Percentiles rank a stretch among this genome's conserved stretches.
phyloP scores from a whole-genome alignment of 768 basidiomycete genomes.

The Butyriboletus loyo region DNA sequence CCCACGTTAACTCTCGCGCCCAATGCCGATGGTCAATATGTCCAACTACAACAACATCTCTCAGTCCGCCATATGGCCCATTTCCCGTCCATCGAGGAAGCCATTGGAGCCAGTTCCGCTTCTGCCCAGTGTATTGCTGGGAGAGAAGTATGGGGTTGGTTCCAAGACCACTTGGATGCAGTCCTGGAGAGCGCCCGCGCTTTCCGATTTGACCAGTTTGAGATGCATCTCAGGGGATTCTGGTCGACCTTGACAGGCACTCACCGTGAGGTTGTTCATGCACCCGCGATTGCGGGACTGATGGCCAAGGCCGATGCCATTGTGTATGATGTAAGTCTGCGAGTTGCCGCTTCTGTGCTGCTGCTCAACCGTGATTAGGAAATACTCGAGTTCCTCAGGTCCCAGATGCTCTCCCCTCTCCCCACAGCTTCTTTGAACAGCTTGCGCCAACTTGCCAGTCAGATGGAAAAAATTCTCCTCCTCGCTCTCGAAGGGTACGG shows the following conservation, averaged over 20 bases:
- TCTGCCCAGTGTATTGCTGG: constrained; percentile 76
- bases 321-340: constrained; percentile 78
- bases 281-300: constrained; percentile 81
- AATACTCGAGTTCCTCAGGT: constrained; percentile 81
- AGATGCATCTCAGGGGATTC: constrained; percentile 81
- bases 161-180: constrained; percentile 85
- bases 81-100: constrained; percentile 86
- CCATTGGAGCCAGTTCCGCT: constrained; percentile 69
- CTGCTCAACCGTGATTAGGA: constrained; percentile 49
- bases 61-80: constrained; percentile 76
- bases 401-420: constrained; percentile 80
- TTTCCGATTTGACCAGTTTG: constrained; percentile 87
- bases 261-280: constrained; percentile 86
- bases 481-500: constrained; percentile 80
- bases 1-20: constrained; percentile 56
- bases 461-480: constrained; percentile 88
- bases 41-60: constrained; percentile 44
- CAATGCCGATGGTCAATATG: constrained; percentile 44
- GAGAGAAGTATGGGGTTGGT: constrained; percentile 88
- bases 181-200: constrained; percentile 73
- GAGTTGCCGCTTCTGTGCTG: not conserved
- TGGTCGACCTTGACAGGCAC: constrained; percentile 73
- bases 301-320: constrained; percentile 91
- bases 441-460: constrained; percentile 78
- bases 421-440: constrained; percentile 62